Percentiles rank a stretch among this genome's conserved stretches.
Conservation (phyloP, 176 grass and related monocot genomes). For the Bonia amplexicaulis region DNA sequence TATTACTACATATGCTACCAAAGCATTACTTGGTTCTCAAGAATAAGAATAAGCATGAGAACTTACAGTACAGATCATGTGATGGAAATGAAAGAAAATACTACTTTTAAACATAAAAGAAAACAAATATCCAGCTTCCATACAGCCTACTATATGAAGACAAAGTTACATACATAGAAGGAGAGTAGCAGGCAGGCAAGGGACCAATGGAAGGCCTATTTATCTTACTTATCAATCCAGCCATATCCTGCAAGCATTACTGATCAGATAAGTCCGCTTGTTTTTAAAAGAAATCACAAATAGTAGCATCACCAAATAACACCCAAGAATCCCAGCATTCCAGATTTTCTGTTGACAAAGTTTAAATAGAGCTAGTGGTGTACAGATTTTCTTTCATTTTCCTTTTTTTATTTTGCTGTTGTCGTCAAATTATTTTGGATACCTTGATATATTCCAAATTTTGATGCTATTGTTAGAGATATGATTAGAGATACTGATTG, state of each 20-base stretch:
- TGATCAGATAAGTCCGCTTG: not conserved
- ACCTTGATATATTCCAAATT: not conserved
- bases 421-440: not conserved
- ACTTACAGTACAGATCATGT: not conserved
- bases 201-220: conserved; percentile 88
- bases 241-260: conserved; percentile 83
- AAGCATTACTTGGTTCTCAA: not conserved
- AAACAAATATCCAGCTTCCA: not conserved
- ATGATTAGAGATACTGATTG: too few species aligned
- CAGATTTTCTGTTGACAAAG: not conserved
- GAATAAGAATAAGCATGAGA: conserved; percentile 1
- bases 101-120: conserved; percentile 14
- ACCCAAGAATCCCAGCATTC: not conserved
- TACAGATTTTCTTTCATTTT: not conserved
- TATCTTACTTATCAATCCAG: conserved; percentile 97
- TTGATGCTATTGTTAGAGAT: too few species aligned
- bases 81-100: conserved; percentile 2
- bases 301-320: conserved; percentile 1
- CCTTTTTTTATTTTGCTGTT: not conserved
- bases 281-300: not conserved
- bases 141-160: conserved; percentile 16
- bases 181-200: conserved; percentile 79
- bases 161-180: conserved; percentile 63
- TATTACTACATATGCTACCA: not conserved
- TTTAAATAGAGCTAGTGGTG: not conserved